Evolutionary conservation across 345 rosid species (phyloP), one percentile per base, ranked within the genome.

Genomic region (Geranium brycei): DNA sequence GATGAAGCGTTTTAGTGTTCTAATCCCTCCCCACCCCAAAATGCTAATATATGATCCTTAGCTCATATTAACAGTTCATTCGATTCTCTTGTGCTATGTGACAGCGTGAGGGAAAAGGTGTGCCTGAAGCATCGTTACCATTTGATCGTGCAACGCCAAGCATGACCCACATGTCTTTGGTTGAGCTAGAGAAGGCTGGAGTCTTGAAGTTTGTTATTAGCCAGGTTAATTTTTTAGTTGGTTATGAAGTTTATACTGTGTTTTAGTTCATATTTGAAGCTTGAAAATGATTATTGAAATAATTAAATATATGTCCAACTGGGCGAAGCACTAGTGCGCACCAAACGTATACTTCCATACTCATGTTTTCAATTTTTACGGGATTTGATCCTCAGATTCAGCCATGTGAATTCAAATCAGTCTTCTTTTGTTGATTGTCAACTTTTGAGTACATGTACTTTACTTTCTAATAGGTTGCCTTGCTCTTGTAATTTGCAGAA

Each of bases 81-180:
- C 58, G 66, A 19, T 23, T 56, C 16, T 19, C 31, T 40, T 19
- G 38, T 59, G 19, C 7, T 63, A 32, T 57, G 38, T n/a, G 64
- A 67, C 73, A 76, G 79, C 79, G 71, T 8, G 71, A 76, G 58
- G 79, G 79, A 2, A 76, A 68, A 60, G 58, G 72, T 60, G 64
- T 76, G 28, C 79, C 79, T 62, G 69, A 66, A 66, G 79, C 79
- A 59, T 72, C 79, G 10, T 38, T 76, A 13, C 79, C 79, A 58
- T 76, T 76, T 69, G 76, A 76, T 63, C 73, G 79, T 41, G 79
- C 79, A 59, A 69, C 72, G 76, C 79, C 79, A 55, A 72, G 79
- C 57, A 60, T 72, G n/a, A 76, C 79, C 23, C 79, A 76, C 51
- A 76, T 76, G 79, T 71, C 79, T 17, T 76, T 76, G 71, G 79